Conservation (phyloP, 106 monocot genomes). For the Dactylorhiza incarnata region DNA sequence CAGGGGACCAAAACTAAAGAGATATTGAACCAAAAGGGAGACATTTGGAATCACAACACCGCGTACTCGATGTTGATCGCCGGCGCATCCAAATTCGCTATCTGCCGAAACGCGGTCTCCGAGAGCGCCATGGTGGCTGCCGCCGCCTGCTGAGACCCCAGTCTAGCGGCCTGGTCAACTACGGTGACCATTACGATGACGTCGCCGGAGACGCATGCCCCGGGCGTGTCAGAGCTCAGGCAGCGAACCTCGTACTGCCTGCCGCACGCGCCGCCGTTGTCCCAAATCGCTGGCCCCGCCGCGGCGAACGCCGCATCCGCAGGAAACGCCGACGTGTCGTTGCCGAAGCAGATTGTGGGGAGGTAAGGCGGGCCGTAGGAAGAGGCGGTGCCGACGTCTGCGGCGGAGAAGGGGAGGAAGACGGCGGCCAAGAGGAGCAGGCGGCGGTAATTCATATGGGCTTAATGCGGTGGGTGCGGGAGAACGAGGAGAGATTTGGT, state of each 20-base stretch:
- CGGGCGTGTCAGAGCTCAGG: slow-evolving; percentile 31
- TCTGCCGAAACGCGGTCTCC: slow-evolving; percentile 19
- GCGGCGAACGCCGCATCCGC: slow-evolving; percentile 30
- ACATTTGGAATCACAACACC: slow-evolving; percentile 3
- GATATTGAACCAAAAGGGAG: too few species aligned
- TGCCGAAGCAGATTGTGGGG: slow-evolving; percentile 41
- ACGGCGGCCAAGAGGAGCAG: not conserved
- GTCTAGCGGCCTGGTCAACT: slow-evolving; percentile 21
- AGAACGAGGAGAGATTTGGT: not conserved
- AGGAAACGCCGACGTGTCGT: slow-evolving; percentile 29
- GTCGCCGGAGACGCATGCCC: slow-evolving; percentile 9
- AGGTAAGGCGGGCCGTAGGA: slow-evolving; percentile 35
- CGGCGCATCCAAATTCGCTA: slow-evolving; percentile 12
- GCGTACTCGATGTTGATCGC: slow-evolving; percentile 39
- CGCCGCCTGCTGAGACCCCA: slow-evolving; percentile 12
- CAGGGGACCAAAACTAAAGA: too few species aligned
- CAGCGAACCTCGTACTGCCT: slow-evolving; percentile 38
- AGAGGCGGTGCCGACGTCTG: slow-evolving; percentile 33
- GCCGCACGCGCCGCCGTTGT: slow-evolving; percentile 48
- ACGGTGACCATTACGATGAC: slow-evolving; percentile 20
- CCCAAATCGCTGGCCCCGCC: slow-evolving; percentile 45
- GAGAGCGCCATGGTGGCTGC: slow-evolving; percentile 41
- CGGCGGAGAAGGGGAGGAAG: not conserved
- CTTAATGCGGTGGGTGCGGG: too few species aligned
- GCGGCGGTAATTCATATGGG: not conserved